A percentile compares a stretch with the other conserved stretches of the same genome.
These are phyloP conservation scores for Sideroxylon spinosum DNA, from an alignment of 179 eudicot genomes.

Conservation along the genomic window DNA sequence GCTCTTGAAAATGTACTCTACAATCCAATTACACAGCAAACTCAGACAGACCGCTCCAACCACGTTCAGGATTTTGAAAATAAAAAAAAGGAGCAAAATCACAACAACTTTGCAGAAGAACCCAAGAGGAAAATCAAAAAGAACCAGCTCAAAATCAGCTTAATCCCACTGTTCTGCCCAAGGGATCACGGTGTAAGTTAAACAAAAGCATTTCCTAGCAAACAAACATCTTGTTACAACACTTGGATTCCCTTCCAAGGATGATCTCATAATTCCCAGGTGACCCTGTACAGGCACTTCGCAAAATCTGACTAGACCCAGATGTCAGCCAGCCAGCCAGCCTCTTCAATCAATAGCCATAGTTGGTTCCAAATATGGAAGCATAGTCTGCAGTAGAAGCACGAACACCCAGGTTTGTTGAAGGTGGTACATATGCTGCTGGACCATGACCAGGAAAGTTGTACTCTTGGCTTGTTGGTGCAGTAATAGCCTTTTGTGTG, in stretches of 20 bases:
- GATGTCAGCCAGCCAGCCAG: background rate
- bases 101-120: too few species aligned
- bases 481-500: conserved; percentile 24
- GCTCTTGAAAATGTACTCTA: too few species aligned
- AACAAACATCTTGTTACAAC: background rate
- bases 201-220: too few species aligned
- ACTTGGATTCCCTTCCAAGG: background rate
- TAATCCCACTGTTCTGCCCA: too few species aligned
- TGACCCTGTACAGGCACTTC: background rate
- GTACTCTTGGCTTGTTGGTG: conserved; percentile 30
- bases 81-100: too few species aligned
- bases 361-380: conserved; percentile 27
- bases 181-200: too few species aligned
- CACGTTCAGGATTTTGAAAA: too few species aligned
- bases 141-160: too few species aligned
- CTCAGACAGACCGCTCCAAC: too few species aligned
- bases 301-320: background rate
- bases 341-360: conserved; percentile 25
- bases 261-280: background rate
- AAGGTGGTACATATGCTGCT: conserved; percentile 21
- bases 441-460: conserved; percentile 33
- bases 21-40: too few species aligned
- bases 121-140: too few species aligned
- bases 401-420: conserved; percentile 20
- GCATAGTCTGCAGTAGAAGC: conserved; percentile 30